phyloP scores from a whole-genome alignment of 225 moss, liverwort and hornwort genomes.

The Marchantia polymorpha region DNA sequence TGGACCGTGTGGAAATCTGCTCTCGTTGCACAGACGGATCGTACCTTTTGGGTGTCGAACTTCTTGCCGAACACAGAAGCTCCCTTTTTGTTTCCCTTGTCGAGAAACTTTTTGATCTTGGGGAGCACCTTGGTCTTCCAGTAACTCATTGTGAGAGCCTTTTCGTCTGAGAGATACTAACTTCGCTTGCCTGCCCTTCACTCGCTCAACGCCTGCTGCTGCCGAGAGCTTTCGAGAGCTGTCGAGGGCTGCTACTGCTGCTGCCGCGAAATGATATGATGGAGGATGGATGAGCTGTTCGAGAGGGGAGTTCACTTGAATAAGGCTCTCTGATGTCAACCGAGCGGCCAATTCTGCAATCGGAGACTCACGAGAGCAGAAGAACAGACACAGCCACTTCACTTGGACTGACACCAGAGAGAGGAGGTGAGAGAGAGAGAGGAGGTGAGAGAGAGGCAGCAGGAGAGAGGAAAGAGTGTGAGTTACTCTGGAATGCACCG shows the following conservation, averaged over 20 bases:
- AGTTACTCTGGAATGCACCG: constrained; percentile 8
- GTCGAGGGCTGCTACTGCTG: too few species aligned
- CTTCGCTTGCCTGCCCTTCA: background rate
- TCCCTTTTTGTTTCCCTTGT: constrained; percentile 16
- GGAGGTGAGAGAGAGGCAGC: background rate
- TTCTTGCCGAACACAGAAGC: constrained; percentile 9
- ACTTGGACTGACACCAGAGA: constrained; percentile 14
- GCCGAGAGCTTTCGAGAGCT: background rate
- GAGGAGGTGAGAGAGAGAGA: background rate
- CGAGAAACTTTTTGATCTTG: constrained; percentile 30
- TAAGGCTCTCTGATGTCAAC: constrained; percentile 7
- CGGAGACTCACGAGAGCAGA: constrained; percentile 8
- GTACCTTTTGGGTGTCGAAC: constrained; percentile 25
- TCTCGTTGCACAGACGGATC: background rate
- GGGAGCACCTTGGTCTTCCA: constrained; percentile 32
- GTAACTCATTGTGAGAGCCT: constrained; percentile 25
- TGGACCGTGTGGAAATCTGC: too few species aligned
- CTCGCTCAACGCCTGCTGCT: constrained; percentile 4
- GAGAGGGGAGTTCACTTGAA: background rate
- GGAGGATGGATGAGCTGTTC: background rate
- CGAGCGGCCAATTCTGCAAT: constrained; percentile 18
- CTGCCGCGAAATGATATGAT: background rate
- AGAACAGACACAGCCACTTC: constrained; percentile 2
- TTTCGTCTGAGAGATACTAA: background rate
- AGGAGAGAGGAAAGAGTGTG: constrained; percentile 16